These are phyloP conservation scores for Ustilago cynodontis DNA, from an alignment of 1,284 basidiomycete genomes.

Conservation along the genomic window DNA sequence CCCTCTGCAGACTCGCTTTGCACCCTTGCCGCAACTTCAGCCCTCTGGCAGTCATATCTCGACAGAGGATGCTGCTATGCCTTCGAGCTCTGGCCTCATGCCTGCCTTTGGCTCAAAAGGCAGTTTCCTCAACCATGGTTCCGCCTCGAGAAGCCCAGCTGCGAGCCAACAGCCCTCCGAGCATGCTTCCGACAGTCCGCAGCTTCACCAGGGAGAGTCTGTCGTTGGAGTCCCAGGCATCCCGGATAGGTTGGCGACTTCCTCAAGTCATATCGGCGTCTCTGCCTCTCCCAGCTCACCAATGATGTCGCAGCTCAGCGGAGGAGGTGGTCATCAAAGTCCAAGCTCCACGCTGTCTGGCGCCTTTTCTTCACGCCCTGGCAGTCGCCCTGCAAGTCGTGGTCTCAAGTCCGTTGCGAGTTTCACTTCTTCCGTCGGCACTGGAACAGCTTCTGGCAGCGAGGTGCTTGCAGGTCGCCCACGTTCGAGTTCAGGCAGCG, in stretches of 20 bases:
- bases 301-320: constrained; percentile 26
- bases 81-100: constrained; percentile 28
- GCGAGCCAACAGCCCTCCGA: not conserved
- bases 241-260: constrained; percentile 22
- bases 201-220: constrained; percentile 12
- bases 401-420: constrained; percentile 56
- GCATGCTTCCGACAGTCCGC: constrained; percentile 14
- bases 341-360: constrained; percentile 53
- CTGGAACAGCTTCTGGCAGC: constrained; percentile 30
- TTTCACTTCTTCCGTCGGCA: constrained; percentile 49
- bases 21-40: constrained; percentile 38
- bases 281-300: constrained; percentile 45
- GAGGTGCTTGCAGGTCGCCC: constrained; percentile 25
- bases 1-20: constrained; percentile 41
- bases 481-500: constrained; percentile 41
- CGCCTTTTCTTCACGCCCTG: constrained; percentile 52
- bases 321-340: constrained; percentile 40
- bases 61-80: constrained; percentile 21
- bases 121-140: constrained; percentile 11
- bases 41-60: constrained; percentile 15
- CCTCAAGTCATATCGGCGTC: constrained; percentile 33
- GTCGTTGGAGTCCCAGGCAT: constrained; percentile 28
- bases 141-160: constrained; percentile 3
- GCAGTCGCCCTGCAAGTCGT: constrained; percentile 49
- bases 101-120: constrained; percentile 47